These are phyloP conservation scores for Lodderomyces pseudojiufengensis DNA, from an alignment of 1,139 yeast genomes.

Conservation along the genomic window DNA sequence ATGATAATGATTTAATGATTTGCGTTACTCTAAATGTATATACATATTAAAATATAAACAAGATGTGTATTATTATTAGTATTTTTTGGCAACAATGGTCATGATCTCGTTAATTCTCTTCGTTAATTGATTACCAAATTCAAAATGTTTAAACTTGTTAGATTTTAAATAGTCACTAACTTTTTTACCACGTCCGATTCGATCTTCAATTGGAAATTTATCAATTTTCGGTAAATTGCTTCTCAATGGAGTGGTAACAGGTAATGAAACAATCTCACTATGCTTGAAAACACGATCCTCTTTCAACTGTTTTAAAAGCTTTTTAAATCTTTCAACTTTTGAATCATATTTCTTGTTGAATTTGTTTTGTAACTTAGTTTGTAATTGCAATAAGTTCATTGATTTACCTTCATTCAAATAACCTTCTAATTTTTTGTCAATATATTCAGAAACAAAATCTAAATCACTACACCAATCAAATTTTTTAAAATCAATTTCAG, in stretches of 20 bases:
- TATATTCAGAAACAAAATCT: constrained; percentile 16
- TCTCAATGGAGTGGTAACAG: constrained; percentile 1
- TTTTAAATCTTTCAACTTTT: constrained; percentile 16
- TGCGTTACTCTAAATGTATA: no score
- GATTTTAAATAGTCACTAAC: constrained; percentile 32
- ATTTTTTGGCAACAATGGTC: constrained; percentile 3
- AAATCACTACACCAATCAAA: constrained; percentile 25
- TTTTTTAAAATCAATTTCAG: constrained; percentile 5
- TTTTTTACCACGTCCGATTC: constrained; percentile 29
- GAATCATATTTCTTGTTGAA: constrained; percentile 25
- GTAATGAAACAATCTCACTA: constrained; percentile 25
- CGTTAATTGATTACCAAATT: constrained; percentile 30
- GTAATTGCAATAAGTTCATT: no score
- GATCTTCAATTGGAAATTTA: constrained; percentile 22
- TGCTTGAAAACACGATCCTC: constrained; percentile 28
- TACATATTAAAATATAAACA: no score
- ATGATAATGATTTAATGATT: no score
- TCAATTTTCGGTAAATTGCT: constrained; percentile 1
- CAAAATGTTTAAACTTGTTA: constrained; percentile 20
- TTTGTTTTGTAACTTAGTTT: constrained; percentile 18
- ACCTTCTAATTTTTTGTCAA: constrained; percentile 16
- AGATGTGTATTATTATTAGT: neutral
- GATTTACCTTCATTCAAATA: constrained; percentile 18
- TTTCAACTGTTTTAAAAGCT: constrained; percentile 13
- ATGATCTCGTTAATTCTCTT: constrained; percentile 18